A percentile compares a stretch with the other conserved stretches of the same genome.
phyloP scores from a whole-genome alignment of 768 basidiomycete species.

The Rhizopogon salebrosus region DNA sequence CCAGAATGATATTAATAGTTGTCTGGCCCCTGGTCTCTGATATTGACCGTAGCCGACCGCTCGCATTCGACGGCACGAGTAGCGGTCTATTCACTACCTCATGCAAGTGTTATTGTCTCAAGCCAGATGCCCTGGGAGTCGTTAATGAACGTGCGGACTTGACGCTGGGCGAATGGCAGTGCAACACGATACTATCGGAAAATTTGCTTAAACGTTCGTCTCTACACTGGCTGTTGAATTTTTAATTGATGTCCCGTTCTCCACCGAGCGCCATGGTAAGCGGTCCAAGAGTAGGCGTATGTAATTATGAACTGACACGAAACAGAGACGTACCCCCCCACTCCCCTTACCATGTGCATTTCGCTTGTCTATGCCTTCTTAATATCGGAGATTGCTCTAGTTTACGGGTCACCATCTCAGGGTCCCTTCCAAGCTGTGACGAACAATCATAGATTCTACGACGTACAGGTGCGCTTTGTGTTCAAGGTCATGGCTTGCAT shows the following conservation, averaged over 20 bases:
- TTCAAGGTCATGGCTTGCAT: neutral
- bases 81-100: too few species aligned
- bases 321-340: neutral
- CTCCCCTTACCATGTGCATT: neutral
- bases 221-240: slow-evolving; percentile 12
- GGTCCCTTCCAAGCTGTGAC: slow-evolving; percentile 10
- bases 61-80: too few species aligned
- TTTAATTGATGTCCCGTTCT: neutral
- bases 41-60: too few species aligned
- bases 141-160: neutral
- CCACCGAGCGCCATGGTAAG: neutral
- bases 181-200: neutral
- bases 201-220: slow-evolving; percentile 23
- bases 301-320: neutral
- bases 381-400: slow-evolving; percentile 7
- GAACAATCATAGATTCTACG: slow-evolving; percentile 32
- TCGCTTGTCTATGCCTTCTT: slow-evolving; percentile 6
- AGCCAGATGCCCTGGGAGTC: too few species aligned
- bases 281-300: neutral
- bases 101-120: too few species aligned
- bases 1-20: too few species aligned
- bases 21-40: too few species aligned
- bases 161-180: neutral
- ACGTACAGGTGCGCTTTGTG: slow-evolving; percentile 40
- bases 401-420: slow-evolving; percentile 25